These are phyloP conservation scores for Pinguiococcus pyrenoidosus DNA, from an alignment of 108 stramenopile genomes.

Conservation along the genomic window DNA sequence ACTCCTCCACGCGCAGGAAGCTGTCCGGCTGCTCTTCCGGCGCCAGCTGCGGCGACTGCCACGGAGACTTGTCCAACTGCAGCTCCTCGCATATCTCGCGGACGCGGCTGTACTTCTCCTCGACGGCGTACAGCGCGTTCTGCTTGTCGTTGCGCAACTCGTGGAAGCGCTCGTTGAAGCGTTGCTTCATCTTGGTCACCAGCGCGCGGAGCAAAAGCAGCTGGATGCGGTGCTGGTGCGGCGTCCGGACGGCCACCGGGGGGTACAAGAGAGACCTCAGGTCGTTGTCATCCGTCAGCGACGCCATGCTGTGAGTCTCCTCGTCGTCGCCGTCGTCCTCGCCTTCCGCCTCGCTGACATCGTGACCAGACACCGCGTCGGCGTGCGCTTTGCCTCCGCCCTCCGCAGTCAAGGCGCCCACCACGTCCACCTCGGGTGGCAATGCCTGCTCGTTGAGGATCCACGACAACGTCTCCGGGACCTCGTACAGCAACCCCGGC, in stretches of 20 bases:
- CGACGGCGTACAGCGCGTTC: slow-evolving; percentile 9
- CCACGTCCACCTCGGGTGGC: slow-evolving; percentile 15
- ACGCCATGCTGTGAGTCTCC: slow-evolving; percentile 6
- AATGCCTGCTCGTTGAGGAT: slow-evolving; percentile 22
- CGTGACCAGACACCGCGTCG: background rate
- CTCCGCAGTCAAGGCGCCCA: slow-evolving; percentile 11
- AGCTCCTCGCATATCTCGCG: slow-evolving; percentile 32
- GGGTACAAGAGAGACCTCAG: slow-evolving; percentile 35
- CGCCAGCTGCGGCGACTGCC: background rate
- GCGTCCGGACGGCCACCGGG: slow-evolving; percentile 34
- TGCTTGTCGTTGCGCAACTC: slow-evolving; percentile 11
- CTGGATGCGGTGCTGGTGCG: slow-evolving; percentile 36
- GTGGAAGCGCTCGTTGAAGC: slow-evolving; percentile 39
- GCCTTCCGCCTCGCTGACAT: slow-evolving; percentile 9
- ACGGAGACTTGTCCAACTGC: slow-evolving; percentile 2
- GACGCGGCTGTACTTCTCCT: slow-evolving; percentile 32
- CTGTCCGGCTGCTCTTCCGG: background rate
- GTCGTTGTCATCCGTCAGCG: slow-evolving; percentile 13
- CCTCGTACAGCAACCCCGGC: background rate
- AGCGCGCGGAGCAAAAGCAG: slow-evolving; percentile 37
- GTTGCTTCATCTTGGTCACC: slow-evolving; percentile 14
- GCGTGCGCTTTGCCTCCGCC: background rate
- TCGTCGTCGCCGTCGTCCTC: slow-evolving; percentile 12
- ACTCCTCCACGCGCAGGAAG: slow-evolving; percentile 5
- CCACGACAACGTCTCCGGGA: slow-evolving; percentile 16